Percentiles rank a stretch among this genome's conserved stretches.
Evolutionary conservation across 2,329 filamentous ascomycete species (phyloP).

Genomic region (Fonsecaea pugnacius): DNA sequence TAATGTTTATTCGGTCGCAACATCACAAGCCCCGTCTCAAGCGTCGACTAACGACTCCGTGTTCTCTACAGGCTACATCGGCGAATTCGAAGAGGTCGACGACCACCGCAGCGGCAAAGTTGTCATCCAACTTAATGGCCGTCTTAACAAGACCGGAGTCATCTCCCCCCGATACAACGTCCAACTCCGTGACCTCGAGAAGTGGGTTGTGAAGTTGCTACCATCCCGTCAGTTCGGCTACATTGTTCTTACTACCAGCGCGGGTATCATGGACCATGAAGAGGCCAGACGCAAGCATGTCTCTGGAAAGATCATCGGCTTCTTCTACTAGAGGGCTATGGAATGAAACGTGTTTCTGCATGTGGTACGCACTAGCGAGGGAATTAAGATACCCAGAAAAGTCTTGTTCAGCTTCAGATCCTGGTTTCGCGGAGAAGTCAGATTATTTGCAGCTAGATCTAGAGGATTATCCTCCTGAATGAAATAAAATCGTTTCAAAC

Average conservation of each 20-base stretch:
- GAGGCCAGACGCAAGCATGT: constrained; percentile 99
- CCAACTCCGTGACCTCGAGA: constrained; percentile 95
- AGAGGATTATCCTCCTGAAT: background rate
- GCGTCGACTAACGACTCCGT: constrained; percentile 55
- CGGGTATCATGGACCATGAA: constrained; percentile 99
- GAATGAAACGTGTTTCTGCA: constrained; percentile 7
- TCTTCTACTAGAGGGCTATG: constrained; percentile 81
- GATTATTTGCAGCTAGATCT: constrained; percentile 4
- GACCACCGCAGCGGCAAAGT: constrained; percentile 99
- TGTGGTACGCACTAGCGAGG: constrained; percentile 31
- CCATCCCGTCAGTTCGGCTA: constrained; percentile 99
- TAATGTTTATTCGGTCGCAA: constrained; percentile 92
- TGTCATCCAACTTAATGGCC: constrained; percentile 98
- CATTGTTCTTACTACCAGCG: constrained; percentile 98
- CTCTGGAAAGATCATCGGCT: constrained; percentile 98
- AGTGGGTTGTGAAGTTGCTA: constrained; percentile 99
- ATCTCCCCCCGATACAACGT: constrained; percentile 99
- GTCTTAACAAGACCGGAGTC: constrained; percentile 98
- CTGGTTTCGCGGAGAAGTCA: background rate
- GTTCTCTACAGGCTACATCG: constrained; percentile 79
- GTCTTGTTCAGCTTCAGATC: constrained; percentile 17
- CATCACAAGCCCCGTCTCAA: constrained; percentile 54
- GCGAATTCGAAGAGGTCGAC: constrained; percentile 99
- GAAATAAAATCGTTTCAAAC: background rate
- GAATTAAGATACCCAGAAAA: constrained; percentile 32